Conservation (phyloP, 2,329 filamentous ascomycete genomes). For the Malbranchea cinnamomea region DNA sequence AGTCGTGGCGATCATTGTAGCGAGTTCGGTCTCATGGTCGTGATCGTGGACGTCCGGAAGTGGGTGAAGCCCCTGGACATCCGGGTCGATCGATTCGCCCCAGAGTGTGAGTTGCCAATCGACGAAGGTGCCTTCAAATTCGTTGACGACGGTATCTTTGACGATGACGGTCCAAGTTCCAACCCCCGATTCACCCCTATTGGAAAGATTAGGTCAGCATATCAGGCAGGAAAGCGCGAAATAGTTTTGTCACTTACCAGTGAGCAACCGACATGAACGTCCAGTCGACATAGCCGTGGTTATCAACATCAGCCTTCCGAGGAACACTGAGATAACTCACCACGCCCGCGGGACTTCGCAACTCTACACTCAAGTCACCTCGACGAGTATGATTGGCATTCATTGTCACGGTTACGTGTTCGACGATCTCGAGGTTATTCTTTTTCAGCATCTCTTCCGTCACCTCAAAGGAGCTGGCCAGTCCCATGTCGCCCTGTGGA, state of each 20-base stretch:
- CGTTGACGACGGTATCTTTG: slow-evolving; percentile 69
- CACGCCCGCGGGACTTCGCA: slow-evolving; percentile 69
- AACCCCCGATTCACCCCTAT: slow-evolving; percentile 70
- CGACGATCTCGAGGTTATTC: slow-evolving; percentile 72
- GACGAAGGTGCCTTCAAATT: slow-evolving; percentile 59
- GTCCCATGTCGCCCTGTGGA: slow-evolving; percentile 67
- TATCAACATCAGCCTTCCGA: slow-evolving; percentile 52
- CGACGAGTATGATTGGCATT: slow-evolving; percentile 77
- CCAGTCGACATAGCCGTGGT: slow-evolving; percentile 75
- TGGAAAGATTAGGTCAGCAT: slow-evolving; percentile 12
- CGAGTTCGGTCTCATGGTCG: slow-evolving; percentile 57
- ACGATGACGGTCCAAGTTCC: slow-evolving; percentile 87
- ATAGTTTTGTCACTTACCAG: slow-evolving; percentile 45
- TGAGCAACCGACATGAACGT: slow-evolving; percentile 98
- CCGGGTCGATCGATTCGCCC: slow-evolving; percentile 70
- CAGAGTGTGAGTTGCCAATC: slow-evolving; percentile 93
- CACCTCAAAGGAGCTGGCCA: slow-evolving; percentile 68
- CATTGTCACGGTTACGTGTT: slow-evolving; percentile 97
- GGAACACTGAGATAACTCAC: slow-evolving; percentile 70
- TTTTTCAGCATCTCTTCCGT: slow-evolving; percentile 64
- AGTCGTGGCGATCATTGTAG: slow-evolving; percentile 46
- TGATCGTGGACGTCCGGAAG: slow-evolving; percentile 75
- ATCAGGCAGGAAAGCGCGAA: background rate
- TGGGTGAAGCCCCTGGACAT: slow-evolving; percentile 58
- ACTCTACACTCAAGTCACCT: slow-evolving; percentile 82